Evolutionary conservation across 2,329 filamentous ascomycete genomes (phyloP).

Genomic region (Fusarium sp.): DNA sequence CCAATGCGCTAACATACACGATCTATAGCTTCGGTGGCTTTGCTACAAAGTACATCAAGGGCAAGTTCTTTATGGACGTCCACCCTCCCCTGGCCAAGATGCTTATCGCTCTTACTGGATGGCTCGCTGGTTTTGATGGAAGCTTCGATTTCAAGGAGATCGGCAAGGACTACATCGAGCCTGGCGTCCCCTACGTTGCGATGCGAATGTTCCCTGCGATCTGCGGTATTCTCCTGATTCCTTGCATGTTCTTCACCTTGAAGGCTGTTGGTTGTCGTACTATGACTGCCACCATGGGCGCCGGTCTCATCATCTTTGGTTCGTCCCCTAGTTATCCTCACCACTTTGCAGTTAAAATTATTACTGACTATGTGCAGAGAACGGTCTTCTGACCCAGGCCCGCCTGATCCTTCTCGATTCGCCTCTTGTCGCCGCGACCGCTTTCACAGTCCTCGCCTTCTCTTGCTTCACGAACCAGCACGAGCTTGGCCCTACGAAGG

Average conservation of each 20-base stretch:
- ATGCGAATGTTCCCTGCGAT: conserved; percentile 96
- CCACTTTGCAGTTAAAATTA: not conserved
- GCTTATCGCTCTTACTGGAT: conserved; percentile 94
- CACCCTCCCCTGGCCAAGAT: conserved; percentile 97
- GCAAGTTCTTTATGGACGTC: conserved; percentile 99
- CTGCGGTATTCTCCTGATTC: conserved; percentile 88
- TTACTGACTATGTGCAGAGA: conserved; percentile 72
- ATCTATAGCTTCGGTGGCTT: conserved; percentile 90
- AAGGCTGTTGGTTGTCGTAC: conserved; percentile 93
- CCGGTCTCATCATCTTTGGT: conserved; percentile 92
- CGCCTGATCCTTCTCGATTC: conserved; percentile 96
- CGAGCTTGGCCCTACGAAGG: conserved; percentile 88
- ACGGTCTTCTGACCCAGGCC: conserved; percentile 93
- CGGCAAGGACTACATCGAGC: conserved; percentile 97
- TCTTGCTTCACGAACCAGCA: conserved; percentile 97
- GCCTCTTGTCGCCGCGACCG: conserved; percentile 92
- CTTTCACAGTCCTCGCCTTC: conserved; percentile 90
- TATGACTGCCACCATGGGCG: conserved; percentile 84
- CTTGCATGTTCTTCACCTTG: conserved; percentile 93
- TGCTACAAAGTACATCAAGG: conserved; percentile 99
- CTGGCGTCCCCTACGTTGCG: conserved; percentile 93
- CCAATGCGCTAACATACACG: conserved; percentile 31
- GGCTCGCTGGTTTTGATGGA: conserved; percentile 93
- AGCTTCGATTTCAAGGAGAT: conserved; percentile 99
- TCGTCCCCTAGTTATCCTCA: conserved; percentile 54